Base-by-base conservation (phyloP, 768 basidiomycete genomes). In the Calocera viscosa region DNA sequence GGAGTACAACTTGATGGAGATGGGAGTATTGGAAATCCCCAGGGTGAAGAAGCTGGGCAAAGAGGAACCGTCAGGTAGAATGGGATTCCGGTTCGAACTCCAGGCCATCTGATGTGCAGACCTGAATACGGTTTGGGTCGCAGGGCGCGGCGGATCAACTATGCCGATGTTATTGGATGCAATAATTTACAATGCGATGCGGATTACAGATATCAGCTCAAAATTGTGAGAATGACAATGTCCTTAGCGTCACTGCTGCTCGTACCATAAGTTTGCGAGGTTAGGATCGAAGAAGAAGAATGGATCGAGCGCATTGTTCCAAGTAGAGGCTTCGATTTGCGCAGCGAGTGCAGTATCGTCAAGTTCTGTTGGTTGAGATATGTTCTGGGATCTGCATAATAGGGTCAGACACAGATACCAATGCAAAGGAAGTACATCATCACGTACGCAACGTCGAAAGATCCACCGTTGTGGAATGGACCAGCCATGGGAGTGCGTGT, bases 11-110 rank as follows among this genome's bases (percentile, higher is more conserved):
- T 33, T 73, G 12, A 67, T 65, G 28, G 41, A 66, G 40, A 68
- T 70, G 28, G 72, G 72, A 0, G 68, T 73, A 17, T 26, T 71
- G 35, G 68, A 71, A 49, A 68, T 69, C 3, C 72, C 72, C 0
- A 65, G 65, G 47, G 65, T 73, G 8, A 64, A 70, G 68, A 64
- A 67, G 3, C 72, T 69, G n/a, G 72, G 72, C 2, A 65, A 30
- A 30, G 68, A 69, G 43, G 2, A 60, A 32, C 53, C 53, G 5
- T 11, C 53, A 7, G 53, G 26, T 5, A 26, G 53, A 19, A 28
- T 60, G 30, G 53, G 53, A 19, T 60, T 28, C 22, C 53, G 53
- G 26, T 60, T 60, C 8, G 53, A 60, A 22, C 30, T 60, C 7
- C 14, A 60, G 19, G 53, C 53, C 5, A 28, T 60, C 5, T 60